Evolutionary conservation across 768 basidiomycete genomes (phyloP).

Genomic region (Mycena crocata): DNA sequence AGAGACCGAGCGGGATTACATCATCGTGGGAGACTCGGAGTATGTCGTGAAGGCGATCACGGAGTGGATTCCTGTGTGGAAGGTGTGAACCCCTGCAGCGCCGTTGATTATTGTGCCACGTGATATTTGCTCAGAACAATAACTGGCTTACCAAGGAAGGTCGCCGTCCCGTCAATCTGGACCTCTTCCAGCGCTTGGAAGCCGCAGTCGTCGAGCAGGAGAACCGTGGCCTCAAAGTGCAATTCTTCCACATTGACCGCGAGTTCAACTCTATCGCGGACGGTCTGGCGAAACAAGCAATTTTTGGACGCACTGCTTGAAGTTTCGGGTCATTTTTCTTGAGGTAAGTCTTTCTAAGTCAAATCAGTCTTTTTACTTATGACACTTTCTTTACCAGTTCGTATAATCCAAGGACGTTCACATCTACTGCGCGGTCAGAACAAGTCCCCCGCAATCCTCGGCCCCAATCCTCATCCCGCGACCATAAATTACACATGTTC

Average conservation of each 20-base stretch:
- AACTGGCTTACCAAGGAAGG: constrained; percentile 35
- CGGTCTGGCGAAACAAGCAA: constrained; percentile 36
- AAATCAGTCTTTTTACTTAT: too few relatives aligned
- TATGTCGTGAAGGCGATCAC: constrained; percentile 50
- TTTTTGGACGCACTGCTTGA: too few relatives aligned
- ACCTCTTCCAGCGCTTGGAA: constrained; percentile 44
- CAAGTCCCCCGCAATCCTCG: too few relatives aligned
- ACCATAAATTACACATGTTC: too few relatives aligned
- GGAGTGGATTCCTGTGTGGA: constrained; percentile 49
- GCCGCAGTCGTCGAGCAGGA: constrained; percentile 27
- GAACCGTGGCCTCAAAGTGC: constrained; percentile 30
- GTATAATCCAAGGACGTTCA: too few relatives aligned
- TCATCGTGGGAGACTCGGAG: constrained; percentile 48
- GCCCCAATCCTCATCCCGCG: too few relatives aligned
- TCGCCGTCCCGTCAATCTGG: constrained; percentile 36
- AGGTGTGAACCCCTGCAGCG: constrained; percentile 28
- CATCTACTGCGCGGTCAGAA: too few relatives aligned
- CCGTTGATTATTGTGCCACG: background rate
- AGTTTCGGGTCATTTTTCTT: too few relatives aligned
- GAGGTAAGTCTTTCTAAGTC: too few relatives aligned
- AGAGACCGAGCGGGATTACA: constrained; percentile 4
- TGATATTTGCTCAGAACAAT: constrained; percentile 26
- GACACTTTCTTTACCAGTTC: too few relatives aligned
- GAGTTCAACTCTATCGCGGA: constrained; percentile 41
- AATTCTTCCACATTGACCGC: constrained; percentile 40